phyloP scores from a whole-genome alignment of 371 early-diverging fungal genomes.

The Lichtheimia ramosa region DNA sequence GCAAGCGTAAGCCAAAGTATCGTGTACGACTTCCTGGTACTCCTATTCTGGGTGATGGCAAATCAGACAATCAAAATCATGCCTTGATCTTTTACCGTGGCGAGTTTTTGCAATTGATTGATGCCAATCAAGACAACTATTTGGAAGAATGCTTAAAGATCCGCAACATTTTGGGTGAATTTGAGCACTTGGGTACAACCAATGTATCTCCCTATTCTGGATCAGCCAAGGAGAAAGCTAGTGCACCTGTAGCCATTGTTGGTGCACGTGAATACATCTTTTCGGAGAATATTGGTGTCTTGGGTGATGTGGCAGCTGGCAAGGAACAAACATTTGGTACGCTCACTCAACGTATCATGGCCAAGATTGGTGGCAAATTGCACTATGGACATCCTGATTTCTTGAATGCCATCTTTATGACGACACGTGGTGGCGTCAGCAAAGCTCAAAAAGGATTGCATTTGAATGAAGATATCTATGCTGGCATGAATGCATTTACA shows the following conservation, averaged over 20 bases:
- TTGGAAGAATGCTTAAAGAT: slow-evolving; percentile 89
- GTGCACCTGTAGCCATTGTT: slow-evolving; percentile 82
- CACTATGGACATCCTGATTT: slow-evolving; percentile 94
- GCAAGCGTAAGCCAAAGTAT: slow-evolving; percentile 69
- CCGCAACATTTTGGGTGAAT: slow-evolving; percentile 84
- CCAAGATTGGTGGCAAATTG: slow-evolving; percentile 76
- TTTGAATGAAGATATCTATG: slow-evolving; percentile 92
- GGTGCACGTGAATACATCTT: slow-evolving; percentile 92
- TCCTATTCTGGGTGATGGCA: slow-evolving; percentile 92
- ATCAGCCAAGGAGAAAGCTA: slow-evolving; percentile 40
- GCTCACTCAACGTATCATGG: slow-evolving; percentile 86
- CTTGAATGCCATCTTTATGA: slow-evolving; percentile 85
- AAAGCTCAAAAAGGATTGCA: slow-evolving; percentile 91
- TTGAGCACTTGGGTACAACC: slow-evolving; percentile 73
- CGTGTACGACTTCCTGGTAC: slow-evolving; percentile 85
- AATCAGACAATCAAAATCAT: slow-evolving; percentile 92
- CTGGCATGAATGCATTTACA: slow-evolving; percentile 85
- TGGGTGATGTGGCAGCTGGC: slow-evolving; percentile 89
- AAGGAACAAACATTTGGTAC: slow-evolving; percentile 92
- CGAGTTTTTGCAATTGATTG: slow-evolving; percentile 84
- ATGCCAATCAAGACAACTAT: slow-evolving; percentile 94
- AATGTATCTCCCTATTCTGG: slow-evolving; percentile 72
- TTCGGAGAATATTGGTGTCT: slow-evolving; percentile 82
- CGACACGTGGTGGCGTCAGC: slow-evolving; percentile 83
- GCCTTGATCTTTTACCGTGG: slow-evolving; percentile 86